Base-by-base conservation (phyloP, 177 flowering plant species). In the Vitis hybrid region DNA sequence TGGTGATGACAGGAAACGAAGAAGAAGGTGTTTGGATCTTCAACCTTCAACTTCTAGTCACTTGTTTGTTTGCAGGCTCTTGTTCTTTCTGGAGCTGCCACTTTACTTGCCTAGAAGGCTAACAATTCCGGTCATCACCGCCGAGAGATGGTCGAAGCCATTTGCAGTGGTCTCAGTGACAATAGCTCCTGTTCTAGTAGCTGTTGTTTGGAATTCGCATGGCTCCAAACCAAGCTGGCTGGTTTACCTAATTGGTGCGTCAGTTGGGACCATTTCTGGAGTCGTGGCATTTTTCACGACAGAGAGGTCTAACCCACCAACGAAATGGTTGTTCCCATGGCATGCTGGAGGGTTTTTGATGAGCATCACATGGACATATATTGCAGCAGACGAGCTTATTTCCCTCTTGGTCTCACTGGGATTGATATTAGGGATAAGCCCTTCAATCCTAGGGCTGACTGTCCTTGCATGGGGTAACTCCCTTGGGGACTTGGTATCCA, bases 401-500 rank as follows among this genome's bases (percentile, higher is more conserved):
- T 84, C 85, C 0, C 56, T 94, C 72, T 70, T 94, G 56, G 88
- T 88, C 10, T 79, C 99, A 18, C 57, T 93, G 40, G 96, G 98
- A 14, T 63, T 75, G 18, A 77, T 93, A 49, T 51, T 82, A 19
- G 91, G 85, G 0, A 79, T 94, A 10, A 90, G 83, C 58, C 87
- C 96, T 77, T 88, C 99, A 13, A 74, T 93, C n/a, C 82, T 94
- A 14, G 98, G 92, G 7, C 71, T 94, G 6, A 94, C 99, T 11
- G 80, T 94, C 49, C 86, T 94, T 55, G 97, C 99, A 15, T 93
- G 99, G 99, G 99, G 99, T 5, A 94, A 94, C 78, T 94, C 99
- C 18, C 54, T 93, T 52, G 96, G 94, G 23, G 99, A 94, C 67
- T 65, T 94, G 60, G 79, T 88, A 19, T 79, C 96, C 1, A 93